phyloP scores from a whole-genome alignment of 192 early-diverging fungal species.

The Coemansia sp. region DNA sequence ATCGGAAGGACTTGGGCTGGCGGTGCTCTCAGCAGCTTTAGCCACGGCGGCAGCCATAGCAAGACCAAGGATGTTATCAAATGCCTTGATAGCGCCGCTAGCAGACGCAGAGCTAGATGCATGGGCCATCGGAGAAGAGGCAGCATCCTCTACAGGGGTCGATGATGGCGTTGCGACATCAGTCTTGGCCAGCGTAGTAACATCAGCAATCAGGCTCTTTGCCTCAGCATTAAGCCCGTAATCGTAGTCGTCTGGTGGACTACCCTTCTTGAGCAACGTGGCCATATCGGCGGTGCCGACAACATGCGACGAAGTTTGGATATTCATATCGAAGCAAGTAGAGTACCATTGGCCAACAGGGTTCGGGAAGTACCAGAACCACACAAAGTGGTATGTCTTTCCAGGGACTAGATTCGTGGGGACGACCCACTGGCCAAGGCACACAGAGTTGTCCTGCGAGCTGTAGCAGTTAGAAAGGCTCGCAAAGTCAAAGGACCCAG shows the following conservation, averaged over 20 bases:
- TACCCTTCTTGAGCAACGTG: constrained; percentile 11
- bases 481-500: constrained; percentile 54
- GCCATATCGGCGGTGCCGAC: constrained; percentile 12
- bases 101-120: too few species aligned
- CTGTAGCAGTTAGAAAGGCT: constrained; percentile 48
- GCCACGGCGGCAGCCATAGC: too few species aligned
- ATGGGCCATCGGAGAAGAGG: neutral
- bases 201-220: constrained; percentile 12
- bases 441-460: constrained; percentile 49
- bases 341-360: constrained; percentile 62
- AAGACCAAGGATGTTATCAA: too few species aligned
- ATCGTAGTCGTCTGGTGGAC: constrained; percentile 25
- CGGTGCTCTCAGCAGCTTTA: too few species aligned
- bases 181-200: constrained; percentile 12
- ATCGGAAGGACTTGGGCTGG: too few species aligned
- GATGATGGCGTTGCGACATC: neutral
- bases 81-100: too few species aligned
- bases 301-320: constrained; percentile 26
- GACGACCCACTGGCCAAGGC: constrained; percentile 56
- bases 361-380: constrained; percentile 65
- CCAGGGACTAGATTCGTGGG: constrained; percentile 54
- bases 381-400: constrained; percentile 55
- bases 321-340: constrained; percentile 60
- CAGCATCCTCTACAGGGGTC: neutral
- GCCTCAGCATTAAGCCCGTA: constrained; percentile 23